Base-by-base conservation (phyloP, 2,329 filamentous ascomycete genomes). In the Grosmannia penicillata region DNA sequence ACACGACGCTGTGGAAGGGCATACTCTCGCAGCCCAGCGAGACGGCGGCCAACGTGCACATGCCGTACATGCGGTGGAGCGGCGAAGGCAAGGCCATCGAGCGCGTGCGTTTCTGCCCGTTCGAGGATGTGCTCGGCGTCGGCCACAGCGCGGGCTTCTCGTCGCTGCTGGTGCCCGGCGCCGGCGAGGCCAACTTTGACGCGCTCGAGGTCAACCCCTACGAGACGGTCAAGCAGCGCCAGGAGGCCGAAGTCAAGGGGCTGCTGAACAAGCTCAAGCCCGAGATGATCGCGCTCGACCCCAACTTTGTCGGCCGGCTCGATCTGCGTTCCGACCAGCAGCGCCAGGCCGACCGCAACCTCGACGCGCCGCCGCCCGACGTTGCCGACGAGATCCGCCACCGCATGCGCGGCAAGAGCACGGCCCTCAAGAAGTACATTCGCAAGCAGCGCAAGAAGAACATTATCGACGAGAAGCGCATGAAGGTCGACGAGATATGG, bases 111-210 rank as follows among this genome's bases (percentile, higher is more conserved):
- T 98, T 89, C 83, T 98, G 91, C 54, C 91, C 91, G 0, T 94
- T 82, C 46, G 91, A 98, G 56, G 91, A 98, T 63, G 66, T 95
- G 1, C 72, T 98, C 2, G 91, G 46, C 33, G 41, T 94, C 19
- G 73, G 79, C 3, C 89, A 96, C 62, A 72, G 82, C 53, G 66
- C 78, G 43, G 91, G 91, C 13, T 96, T 96, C 62, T 82, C 81
- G 14, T 91, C 81, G 40, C 75, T 95, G 53, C 75, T 98, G 49
- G 76, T 96, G 2, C 91, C 91, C 8, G 91, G 91, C 34, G 82
- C 89, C n/a, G 91, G 91, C 45, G 91, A 98, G 58, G 78, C 91
- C 55, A 96, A 96, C 70, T 95, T 83, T 56, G 91, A 98, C 57
- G 82, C 86, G 3, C 66, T 95, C 38, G 91, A 98, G 59, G 69